Conservation (phyloP, 2,329 filamentous ascomycete genomes). For the Aphanoascus verrucosus region DNA sequence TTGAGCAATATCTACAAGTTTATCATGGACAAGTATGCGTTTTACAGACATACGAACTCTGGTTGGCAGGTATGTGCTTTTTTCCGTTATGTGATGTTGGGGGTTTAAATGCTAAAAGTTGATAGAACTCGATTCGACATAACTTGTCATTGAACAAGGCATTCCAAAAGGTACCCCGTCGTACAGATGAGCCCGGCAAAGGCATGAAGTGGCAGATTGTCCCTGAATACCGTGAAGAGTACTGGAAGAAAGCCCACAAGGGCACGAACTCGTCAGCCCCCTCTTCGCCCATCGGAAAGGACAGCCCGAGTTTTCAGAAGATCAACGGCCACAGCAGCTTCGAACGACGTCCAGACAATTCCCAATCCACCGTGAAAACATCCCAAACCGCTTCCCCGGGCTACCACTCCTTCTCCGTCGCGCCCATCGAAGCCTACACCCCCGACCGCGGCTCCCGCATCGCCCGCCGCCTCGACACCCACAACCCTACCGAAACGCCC, state of each 20-base stretch:
- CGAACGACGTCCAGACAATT: slow-evolving; percentile 23
- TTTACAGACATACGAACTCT: slow-evolving; percentile 72
- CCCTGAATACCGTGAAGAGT: slow-evolving; percentile 72
- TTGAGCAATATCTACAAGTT: slow-evolving; percentile 87
- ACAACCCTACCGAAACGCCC: slow-evolving; percentile 31
- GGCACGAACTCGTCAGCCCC: slow-evolving; percentile 37
- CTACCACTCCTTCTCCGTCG: slow-evolving; percentile 34
- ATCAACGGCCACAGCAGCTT: slow-evolving; percentile 23
- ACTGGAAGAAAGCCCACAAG: slow-evolving; percentile 56
- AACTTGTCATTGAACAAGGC: slow-evolving; percentile 91
- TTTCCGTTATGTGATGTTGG: neutral
- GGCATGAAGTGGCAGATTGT: slow-evolving; percentile 99
- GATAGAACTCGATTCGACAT: slow-evolving; percentile 85
- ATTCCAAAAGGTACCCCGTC: slow-evolving; percentile 84
- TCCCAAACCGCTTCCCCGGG: slow-evolving; percentile 32
- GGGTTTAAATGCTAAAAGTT: neutral
- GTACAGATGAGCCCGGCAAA: slow-evolving; percentile 91
- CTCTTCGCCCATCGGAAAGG: slow-evolving; percentile 36
- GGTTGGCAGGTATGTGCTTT: slow-evolving; percentile 72
- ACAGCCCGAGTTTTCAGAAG: slow-evolving; percentile 30
- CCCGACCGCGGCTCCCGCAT: slow-evolving; percentile 37
- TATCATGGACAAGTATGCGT: slow-evolving; percentile 84
- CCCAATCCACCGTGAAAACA: slow-evolving; percentile 31
- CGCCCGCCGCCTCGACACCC: slow-evolving; percentile 21
- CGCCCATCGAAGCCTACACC: slow-evolving; percentile 38